phyloP scores from a whole-genome alignment of 768 basidiomycete species.

The Russula griseocarnosa region DNA sequence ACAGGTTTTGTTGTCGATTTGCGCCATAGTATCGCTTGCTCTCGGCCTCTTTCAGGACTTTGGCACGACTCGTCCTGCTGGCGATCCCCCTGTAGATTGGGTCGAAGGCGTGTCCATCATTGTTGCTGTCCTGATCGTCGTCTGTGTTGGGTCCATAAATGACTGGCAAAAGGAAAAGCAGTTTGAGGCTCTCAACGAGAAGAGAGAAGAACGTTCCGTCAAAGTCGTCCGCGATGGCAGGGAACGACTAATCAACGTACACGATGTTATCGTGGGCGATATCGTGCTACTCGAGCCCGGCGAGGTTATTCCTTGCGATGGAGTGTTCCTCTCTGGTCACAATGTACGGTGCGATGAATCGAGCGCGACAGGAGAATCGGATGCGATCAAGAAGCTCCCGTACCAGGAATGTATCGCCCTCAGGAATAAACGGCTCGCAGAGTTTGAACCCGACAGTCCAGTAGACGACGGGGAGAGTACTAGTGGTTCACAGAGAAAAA shows the following conservation, averaged over 20 bases:
- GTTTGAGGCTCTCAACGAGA: conserved; percentile 86
- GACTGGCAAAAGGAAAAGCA: conserved; percentile 99
- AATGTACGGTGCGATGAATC: conserved; percentile 96
- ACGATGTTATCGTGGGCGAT: conserved; percentile 94
- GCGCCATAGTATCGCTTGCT: conserved; percentile 88
- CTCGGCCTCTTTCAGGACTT: conserved; percentile 94
- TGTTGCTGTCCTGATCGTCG: conserved; percentile 70
- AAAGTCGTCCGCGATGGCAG: conserved; percentile 49
- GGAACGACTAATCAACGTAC: conserved; percentile 33
- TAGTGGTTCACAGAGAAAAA: conserved; percentile 29
- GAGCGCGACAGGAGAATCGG: conserved; percentile 93
- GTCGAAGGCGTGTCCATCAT: conserved; percentile 90
- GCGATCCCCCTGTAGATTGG: conserved; percentile 87
- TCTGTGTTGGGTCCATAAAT: conserved; percentile 88
- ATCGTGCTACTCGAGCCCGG: conserved; percentile 90
- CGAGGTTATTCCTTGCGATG: conserved; percentile 94
- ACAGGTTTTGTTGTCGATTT: conserved; percentile 85
- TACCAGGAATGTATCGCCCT: conserved; percentile 70
- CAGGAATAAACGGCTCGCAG: conserved; percentile 33
- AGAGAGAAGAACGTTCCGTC: conserved; percentile 90
- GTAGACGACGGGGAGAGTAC: conserved; percentile 29
- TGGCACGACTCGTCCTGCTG: conserved; percentile 56
- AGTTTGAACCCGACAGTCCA: conserved; percentile 12
- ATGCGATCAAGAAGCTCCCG: conserved; percentile 84
- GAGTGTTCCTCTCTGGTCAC: conserved; percentile 88